Base-by-base conservation (phyloP, 2,329 filamentous ascomycete genomes). In the Fusarium sp. region DNA sequence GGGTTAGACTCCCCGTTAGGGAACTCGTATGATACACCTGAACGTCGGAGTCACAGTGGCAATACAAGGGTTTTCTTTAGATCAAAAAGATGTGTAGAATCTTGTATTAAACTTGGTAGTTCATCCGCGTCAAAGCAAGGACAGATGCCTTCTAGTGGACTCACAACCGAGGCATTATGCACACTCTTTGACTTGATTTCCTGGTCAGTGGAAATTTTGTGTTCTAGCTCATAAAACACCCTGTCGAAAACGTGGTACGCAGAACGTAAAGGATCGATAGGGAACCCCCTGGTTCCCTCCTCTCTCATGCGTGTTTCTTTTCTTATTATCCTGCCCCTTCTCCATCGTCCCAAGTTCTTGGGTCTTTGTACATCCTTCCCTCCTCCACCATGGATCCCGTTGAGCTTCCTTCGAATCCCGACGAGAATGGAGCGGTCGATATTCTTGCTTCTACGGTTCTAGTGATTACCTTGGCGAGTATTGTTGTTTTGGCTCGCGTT, bases 381-480 rank as follows among this genome's bases (percentile, higher is more conserved):
- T 35, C 41, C 8, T 44, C 47, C 38, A 68, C 31, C 54, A 77
- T 77, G 76, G 68, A 76, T 62, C 52, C 62, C 42, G 25, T n/a
- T n/a, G 4, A 47, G 18, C 60, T 72, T 3, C 76, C 75, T 10
- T 81, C 79, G 9, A 79, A 80, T 65, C 79, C 81, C 4, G 64
- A 76, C 17, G 83, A 81, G 55, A 80, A 79, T 62, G 83, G 81
- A 59, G 78, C 79, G 1, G 70, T 72, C 15, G 71, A 77, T 17
- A 83, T 87, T n/a, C 75, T 86, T 17, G 79, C 79, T 2, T 82
- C 84, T 15, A 83, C 82, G 3, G 74, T 82, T 14, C 64, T 81
- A 3, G 79, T 85, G 52, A 81, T 83, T 18, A 74, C 77, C 1
- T 45, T 82, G 17, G 82, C 84, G 4, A 73, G 81, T 0, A 53